Base-by-base conservation (phyloP, 257 asterid genomes). In the Nicotiana noctiflora region DNA sequence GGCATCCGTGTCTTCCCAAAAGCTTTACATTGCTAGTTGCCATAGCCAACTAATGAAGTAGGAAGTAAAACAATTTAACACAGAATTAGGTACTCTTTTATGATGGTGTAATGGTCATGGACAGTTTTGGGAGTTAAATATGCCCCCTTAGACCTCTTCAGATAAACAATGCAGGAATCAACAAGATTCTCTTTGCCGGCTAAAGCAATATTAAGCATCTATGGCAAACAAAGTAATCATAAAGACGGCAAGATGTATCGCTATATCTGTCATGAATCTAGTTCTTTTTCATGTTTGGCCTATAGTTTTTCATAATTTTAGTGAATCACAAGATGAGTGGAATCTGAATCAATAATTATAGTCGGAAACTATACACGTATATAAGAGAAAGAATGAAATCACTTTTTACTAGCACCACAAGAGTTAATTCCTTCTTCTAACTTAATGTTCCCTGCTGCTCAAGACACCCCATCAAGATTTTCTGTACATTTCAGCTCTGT, bases 1-100 rank as follows among this genome's bases (percentile, higher is more conserved):
- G 90, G 86, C 92, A 83, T 18, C 61, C 55, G 70, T 84, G 55
- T 12, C 62, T 25, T 11, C 93, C 96, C 19, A 90, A 27, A 11
- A 90, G 77, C 85, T 86, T 86, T 14, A 89, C 87, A 79, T 52
- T 87, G 37, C 77, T 81, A 53, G 80, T 37, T 32, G 82, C 76
- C 96, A 89, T 91, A 12, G 79, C 85, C 14, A 72, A 78, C 65
- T 76, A 37, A 37, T 46, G 34, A 13, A 72, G 34, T 29, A 11
- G 0, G 40, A 67, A 66, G 13, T 8, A 0, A n/a, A 44, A 12
- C 13, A 40, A 67, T n/a, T 40, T 68, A 18, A n/a, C 0, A 32
- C 68, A 31, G 31, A 40, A 77, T 32, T 56, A 76, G 67, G 31
- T 18, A 76, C 52, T 29, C 66, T 27, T 57, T 21, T 31, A 31